Conservation (phyloP, 1,284 basidiomycete genomes). For the Tremellales sp. region DNA sequence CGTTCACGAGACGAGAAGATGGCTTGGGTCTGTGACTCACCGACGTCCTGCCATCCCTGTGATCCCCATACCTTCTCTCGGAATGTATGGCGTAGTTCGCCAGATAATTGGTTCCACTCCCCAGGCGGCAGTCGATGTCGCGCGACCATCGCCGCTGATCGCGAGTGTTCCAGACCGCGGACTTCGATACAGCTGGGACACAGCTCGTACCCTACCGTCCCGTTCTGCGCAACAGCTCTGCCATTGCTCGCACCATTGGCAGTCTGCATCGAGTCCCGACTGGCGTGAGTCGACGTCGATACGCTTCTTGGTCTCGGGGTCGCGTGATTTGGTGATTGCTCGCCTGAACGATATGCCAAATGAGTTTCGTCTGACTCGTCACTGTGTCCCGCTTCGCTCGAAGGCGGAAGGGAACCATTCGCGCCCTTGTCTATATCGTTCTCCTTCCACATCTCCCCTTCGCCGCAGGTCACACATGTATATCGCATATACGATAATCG, state of each 20-base stretch:
- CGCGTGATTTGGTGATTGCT: constrained; percentile 22
- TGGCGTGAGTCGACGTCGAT: constrained; percentile 22
- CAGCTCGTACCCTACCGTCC: constrained; percentile 66
- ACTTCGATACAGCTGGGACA: constrained; percentile 71
- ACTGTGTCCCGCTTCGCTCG: constrained; percentile 10
- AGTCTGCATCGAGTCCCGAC: constrained; percentile 11
- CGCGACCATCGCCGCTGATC: constrained; percentile 25
- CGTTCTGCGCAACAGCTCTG: background rate
- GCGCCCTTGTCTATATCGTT: constrained; percentile 26
- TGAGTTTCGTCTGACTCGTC: constrained; percentile 27
- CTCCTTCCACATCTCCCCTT: constrained; percentile 51
- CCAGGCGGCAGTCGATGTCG: constrained; percentile 43
- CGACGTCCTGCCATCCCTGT: constrained; percentile 76
- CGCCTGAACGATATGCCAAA: constrained; percentile 8
- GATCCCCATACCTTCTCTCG: constrained; percentile 77
- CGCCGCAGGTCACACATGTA: constrained; percentile 78
- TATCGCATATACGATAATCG: constrained; percentile 74
- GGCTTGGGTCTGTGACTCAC: constrained; percentile 53
- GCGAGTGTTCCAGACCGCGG: constrained; percentile 69
- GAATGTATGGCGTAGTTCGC: constrained; percentile 75
- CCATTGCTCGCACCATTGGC: background rate
- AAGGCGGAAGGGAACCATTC: constrained; percentile 24
- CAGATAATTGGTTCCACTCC: constrained; percentile 50
- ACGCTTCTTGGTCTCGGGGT: constrained; percentile 14
- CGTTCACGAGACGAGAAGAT: background rate